phyloP scores from a whole-genome alignment of 805 yeast genomes.

The Komagataella phaffii region DNA sequence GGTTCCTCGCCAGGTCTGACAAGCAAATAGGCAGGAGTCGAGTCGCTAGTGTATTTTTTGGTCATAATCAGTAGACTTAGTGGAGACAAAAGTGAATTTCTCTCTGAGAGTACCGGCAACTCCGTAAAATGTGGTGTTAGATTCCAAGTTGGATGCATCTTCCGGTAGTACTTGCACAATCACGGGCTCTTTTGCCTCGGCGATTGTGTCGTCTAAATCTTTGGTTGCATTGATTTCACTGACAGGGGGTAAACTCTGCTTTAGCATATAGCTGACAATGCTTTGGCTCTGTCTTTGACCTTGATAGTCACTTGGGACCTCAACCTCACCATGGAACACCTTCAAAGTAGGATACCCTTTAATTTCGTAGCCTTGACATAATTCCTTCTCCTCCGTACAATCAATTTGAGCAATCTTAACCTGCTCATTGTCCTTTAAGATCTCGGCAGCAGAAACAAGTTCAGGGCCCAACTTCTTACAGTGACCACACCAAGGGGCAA shows the following conservation, averaged over 20 bases:
- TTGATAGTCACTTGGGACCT: constrained; percentile 46
- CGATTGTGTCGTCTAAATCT: constrained; percentile 35
- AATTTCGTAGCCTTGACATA: constrained; percentile 55
- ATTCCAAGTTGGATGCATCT: constrained; percentile 19
- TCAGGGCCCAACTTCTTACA: constrained; percentile 84
- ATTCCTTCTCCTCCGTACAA: constrained; percentile 65
- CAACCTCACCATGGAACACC: constrained; percentile 45
- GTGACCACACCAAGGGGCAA: constrained; percentile 98
- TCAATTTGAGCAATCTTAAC: constrained; percentile 75
- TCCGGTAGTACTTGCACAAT: constrained; percentile 37
- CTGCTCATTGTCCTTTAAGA: constrained; percentile 35
- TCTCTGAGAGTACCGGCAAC: constrained; percentile 59
- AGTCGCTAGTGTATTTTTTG: constrained; percentile 19
- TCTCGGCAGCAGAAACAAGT: constrained; percentile 58
- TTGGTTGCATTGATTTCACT: constrained; percentile 30
- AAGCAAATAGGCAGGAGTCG: constrained; percentile 25
- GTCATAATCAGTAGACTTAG: constrained; percentile 21
- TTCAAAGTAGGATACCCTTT: constrained; percentile 81
- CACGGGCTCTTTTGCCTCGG: constrained; percentile 34
- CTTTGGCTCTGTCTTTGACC: constrained; percentile 80
- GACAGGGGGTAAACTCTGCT: constrained; percentile 73
- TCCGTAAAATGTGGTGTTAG: constrained; percentile 44
- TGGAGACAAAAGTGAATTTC: constrained; percentile 44
- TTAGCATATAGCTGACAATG: constrained; percentile 66
- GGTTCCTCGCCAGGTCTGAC: constrained; percentile 35